Conservation (phyloP, 2,329 filamentous ascomycete species). For the Rachicladosporium sp. region DNA sequence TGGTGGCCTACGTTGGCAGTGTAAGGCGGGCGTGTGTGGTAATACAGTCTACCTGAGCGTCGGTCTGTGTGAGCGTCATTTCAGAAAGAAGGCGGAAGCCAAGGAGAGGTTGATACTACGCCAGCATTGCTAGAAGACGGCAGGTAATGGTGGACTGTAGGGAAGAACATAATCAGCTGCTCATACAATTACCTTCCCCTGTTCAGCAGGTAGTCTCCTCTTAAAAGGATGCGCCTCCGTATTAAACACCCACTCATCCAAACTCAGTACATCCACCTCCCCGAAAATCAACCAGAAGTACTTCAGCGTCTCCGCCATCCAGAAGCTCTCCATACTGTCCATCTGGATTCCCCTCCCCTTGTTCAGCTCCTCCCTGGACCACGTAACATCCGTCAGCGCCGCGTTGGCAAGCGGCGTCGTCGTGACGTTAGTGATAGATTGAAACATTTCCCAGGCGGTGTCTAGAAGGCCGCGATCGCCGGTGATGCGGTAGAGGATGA, state of each 20-base stretch:
- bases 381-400: conserved; percentile 31
- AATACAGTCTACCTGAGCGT: too few species aligned
- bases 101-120: too few species aligned
- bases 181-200: too few species aligned
- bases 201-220: conserved; percentile 5
- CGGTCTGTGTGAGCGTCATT: too few species aligned
- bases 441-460: conserved; percentile 39
- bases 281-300: conserved; percentile 38
- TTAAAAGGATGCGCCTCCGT: conserved; percentile 39
- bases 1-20: too few species aligned
- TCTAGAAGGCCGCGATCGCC: conserved; percentile 38
- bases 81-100: too few species aligned
- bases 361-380: conserved; percentile 23
- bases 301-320: conserved; percentile 39
- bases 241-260: conserved; percentile 39
- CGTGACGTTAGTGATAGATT: conserved; percentile 30
- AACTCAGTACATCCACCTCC: conserved; percentile 28
- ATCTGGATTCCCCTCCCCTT: conserved; percentile 17
- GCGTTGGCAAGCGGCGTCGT: conserved; percentile 35
- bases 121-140: too few species aligned
- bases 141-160: too few species aligned
- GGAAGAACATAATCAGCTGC: too few species aligned
- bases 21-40: too few species aligned
- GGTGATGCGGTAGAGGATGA: conserved; percentile 48
- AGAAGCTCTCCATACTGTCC: conserved; percentile 39